Base-by-base conservation (phyloP, 495 filamentous ascomycete genomes). In the Physcia stellaris region DNA sequence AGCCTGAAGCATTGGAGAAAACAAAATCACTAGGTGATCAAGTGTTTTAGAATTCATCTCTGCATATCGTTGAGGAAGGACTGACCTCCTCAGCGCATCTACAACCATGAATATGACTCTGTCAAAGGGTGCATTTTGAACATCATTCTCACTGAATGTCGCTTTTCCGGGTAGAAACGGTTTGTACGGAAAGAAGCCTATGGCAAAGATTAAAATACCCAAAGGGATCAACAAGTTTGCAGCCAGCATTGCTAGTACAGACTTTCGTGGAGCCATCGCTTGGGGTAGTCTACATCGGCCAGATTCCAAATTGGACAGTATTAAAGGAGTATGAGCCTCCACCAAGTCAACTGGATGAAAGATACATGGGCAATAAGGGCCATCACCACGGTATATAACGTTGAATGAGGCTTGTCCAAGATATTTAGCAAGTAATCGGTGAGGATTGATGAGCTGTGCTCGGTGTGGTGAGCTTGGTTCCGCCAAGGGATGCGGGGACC, bases 151-250 rank as follows among this genome's bases (percentile, higher is more conserved):
- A 52, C 70, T 58, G 55, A 76, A 80, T 18, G 64, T 64, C 13
- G 87, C 86, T 30, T 87, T 62, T 17, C 90, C 90, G 12, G 86
- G 73, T 17, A 96, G 66, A 40, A 96, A 77, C 3, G 90, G 82
- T 50, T 96, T 99, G 59, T 95, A 94, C 12, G 90, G 90, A 53
- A 99, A 96, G 66, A 96, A 99, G 12, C 92, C 90, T 3, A 77
- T 72, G 5, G 83, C 87, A 56, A 99, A 99, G 37, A 77, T 61
- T 30, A 92, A 42, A 33, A 95, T 74, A 28, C 85, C 77, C 27
- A 83, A 43, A 2, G 83, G 81, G 21, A 94, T 73, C 17, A 96
- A 59, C 12, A 83, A 12, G 62, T 98, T 96, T 52, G 66, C 68
- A 39, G 77, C 50, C 37, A 75, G 65, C 44, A 72, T 55, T 15